These are phyloP conservation scores for Mortierella polycephala DNA, from an alignment of 371 early-diverging fungal genomes.

Conservation along the genomic window DNA sequence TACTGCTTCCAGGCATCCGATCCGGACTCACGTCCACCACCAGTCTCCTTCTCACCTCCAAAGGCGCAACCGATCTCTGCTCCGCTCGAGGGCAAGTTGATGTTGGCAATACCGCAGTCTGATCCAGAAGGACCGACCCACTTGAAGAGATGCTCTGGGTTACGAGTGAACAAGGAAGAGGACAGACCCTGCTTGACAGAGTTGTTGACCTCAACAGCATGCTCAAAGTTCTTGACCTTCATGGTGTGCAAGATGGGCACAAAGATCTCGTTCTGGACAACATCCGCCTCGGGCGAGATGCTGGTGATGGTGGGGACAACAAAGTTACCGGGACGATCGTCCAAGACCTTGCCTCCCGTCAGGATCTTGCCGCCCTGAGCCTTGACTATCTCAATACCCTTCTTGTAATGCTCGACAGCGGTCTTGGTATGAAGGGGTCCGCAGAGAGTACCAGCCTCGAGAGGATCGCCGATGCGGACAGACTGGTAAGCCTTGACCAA, in stretches of 20 bases:
- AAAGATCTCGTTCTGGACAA: conserved; percentile 95
- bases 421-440: conserved; percentile 93
- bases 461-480: conserved; percentile 92
- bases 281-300: conserved; percentile 77
- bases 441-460: conserved; percentile 85
- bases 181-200: conserved; percentile 92
- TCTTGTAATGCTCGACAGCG: conserved; percentile 81
- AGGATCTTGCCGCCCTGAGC: conserved; percentile 90
- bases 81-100: conserved; percentile 97
- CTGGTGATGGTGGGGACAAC: conserved; percentile 95
- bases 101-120: conserved; percentile 98
- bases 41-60: conserved; percentile 98
- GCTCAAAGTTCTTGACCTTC: conserved; percentile 84
- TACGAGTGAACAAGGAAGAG: conserved; percentile 87
- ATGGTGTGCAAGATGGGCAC: conserved; percentile 94
- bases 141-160: conserved; percentile 87
- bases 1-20: conserved; percentile 95
- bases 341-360: conserved; percentile 83
- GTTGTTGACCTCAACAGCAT: conserved; percentile 93
- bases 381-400: conserved; percentile 81
- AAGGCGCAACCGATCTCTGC: conserved; percentile 99
- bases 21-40: conserved; percentile 96
- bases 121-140: conserved; percentile 96
- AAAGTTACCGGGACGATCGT: conserved; percentile 85
- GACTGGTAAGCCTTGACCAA: conserved; percentile 89